Conservation (phyloP, 2,329 filamentous ascomycete species). For the Pezicula radicicola region DNA sequence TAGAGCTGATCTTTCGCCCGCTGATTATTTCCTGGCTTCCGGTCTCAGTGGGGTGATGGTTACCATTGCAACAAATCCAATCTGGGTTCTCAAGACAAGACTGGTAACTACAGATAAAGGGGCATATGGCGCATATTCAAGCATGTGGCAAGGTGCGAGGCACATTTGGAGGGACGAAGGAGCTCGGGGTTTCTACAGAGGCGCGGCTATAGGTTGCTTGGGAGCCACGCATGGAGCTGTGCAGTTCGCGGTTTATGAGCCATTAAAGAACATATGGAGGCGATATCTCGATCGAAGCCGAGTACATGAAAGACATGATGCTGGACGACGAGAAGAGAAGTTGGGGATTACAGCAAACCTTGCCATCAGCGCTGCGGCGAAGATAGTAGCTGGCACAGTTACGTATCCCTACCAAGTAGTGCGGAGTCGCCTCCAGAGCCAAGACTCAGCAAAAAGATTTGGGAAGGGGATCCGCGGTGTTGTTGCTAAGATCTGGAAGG, state of each 20-base stretch:
- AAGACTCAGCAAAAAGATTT: slow-evolving; percentile 74
- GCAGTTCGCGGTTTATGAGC: slow-evolving; percentile 94
- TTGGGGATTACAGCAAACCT: slow-evolving; percentile 55
- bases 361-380: slow-evolving; percentile 75
- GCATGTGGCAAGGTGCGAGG: slow-evolving; percentile 67
- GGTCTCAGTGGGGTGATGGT: slow-evolving; percentile 70
- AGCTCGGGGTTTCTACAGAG: slow-evolving; percentile 78
- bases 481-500: slow-evolving; percentile 67
- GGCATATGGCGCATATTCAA: slow-evolving; percentile 75
- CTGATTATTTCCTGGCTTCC: slow-evolving; percentile 80
- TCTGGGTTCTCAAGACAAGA: slow-evolving; percentile 97
- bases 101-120: slow-evolving; percentile 85
- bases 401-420: slow-evolving; percentile 97
- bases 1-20: slow-evolving; percentile 16
- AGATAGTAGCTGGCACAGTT: slow-evolving; percentile 82
- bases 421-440: slow-evolving; percentile 83
- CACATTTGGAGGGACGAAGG: slow-evolving; percentile 72
- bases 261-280: slow-evolving; percentile 46
- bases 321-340: slow-evolving; percentile 22
- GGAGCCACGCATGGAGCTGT: slow-evolving; percentile 91
- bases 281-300: slow-evolving; percentile 49
- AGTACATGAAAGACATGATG: not conserved
- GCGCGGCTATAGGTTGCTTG: slow-evolving; percentile 76
- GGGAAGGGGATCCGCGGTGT: slow-evolving; percentile 70
- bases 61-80: slow-evolving; percentile 83